Evolutionary conservation across 345 rosid species (phyloP), one percentile per base, ranked within the genome.

Genomic region (Pistacia integerrima): DNA sequence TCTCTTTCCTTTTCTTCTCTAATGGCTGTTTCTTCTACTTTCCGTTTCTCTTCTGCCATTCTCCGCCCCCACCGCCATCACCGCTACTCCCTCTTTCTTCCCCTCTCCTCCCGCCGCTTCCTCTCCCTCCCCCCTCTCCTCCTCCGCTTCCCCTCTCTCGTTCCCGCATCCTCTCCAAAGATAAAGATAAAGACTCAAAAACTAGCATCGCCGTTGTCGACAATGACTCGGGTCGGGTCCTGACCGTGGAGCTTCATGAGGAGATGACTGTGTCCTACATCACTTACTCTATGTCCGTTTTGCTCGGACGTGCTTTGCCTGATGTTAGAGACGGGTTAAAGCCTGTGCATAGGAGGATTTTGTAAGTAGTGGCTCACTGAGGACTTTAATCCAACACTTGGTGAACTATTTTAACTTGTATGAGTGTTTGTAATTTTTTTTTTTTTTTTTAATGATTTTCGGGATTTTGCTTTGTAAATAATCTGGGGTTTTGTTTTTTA

Each of bases 231-330:
- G 84, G 76, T 44, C 85, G 98, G 67, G 84, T 93, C 4, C 84
- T 92, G 38, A 88, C 87, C 0, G 51, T 80, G 18, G 99, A 90
- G 87, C 97, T 96, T 25, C 98, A 93, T 67, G 91, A 88, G 82
- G 99, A 96, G 78, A 97, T 98, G 72, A 92, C 97, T 0, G 97
- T 88, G 44, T 92, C 99, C 11, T 96, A 96, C 78, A 83, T 96
- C 93, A 69, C 99, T 0, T 96, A 96, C 6, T 98, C 99, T 0
- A 90, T 96, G 84, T 96, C 99, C 2, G 99, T 96, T 67, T 73
- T 96, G 77, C 97, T 96, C 28, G 99, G 99, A 22, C 90, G 98
- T 7, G 98, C 98, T 69, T 81, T 96, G 82, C 99, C 99, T 0
- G 98, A 96, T 73, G 98, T 91, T 11, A 83, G 98, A 78, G 99